phyloP scores from a whole-genome alignment of 1,139 yeast genomes.

The Yarrowia galli region DNA sequence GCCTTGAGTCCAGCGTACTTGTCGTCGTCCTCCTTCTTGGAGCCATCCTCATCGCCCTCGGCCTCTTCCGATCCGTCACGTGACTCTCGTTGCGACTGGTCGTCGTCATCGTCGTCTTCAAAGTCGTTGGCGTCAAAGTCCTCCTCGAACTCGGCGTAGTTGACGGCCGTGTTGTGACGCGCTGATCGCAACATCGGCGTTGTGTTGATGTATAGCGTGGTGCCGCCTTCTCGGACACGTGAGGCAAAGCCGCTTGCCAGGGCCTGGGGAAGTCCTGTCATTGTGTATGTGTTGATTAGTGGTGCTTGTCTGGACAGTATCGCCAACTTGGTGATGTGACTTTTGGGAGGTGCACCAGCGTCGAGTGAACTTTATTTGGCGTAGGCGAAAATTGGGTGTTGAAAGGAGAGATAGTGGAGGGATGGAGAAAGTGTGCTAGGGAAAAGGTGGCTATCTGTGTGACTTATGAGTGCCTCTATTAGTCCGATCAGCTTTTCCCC shows the following conservation, averaged over 20 bases:
- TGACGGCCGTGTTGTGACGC: slow-evolving; percentile 70
- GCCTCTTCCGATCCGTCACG: slow-evolving; percentile 27
- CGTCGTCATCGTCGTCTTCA: slow-evolving; percentile 45
- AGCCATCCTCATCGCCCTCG: slow-evolving; percentile 4
- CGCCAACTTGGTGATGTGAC: slow-evolving; percentile 21
- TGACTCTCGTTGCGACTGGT: slow-evolving; percentile 33
- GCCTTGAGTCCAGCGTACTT: slow-evolving; percentile 39
- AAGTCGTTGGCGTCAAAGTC: slow-evolving; percentile 78
- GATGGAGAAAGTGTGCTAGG: neutral
- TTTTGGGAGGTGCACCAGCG: slow-evolving; percentile 11
- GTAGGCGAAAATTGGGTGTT: too few species aligned
- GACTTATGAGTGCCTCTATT: too few species aligned
- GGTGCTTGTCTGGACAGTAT: neutral
- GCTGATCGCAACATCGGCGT: slow-evolving; percentile 80
- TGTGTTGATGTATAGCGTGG: slow-evolving; percentile 69
- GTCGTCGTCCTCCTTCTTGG: slow-evolving; percentile 37
- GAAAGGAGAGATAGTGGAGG: neutral
- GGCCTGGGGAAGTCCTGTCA: slow-evolving; percentile 61
- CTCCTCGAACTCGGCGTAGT: slow-evolving; percentile 82
- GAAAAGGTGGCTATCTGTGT: too few species aligned
- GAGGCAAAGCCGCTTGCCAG: slow-evolving; percentile 72
- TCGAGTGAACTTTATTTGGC: slow-evolving; percentile 5
- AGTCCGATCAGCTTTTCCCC: too few species aligned
- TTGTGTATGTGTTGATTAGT: slow-evolving; percentile 47
- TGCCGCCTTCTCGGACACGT: slow-evolving; percentile 68